Evolutionary conservation across 139 green algal genomes (phyloP).

Genomic region (Closterium sp.): DNA sequence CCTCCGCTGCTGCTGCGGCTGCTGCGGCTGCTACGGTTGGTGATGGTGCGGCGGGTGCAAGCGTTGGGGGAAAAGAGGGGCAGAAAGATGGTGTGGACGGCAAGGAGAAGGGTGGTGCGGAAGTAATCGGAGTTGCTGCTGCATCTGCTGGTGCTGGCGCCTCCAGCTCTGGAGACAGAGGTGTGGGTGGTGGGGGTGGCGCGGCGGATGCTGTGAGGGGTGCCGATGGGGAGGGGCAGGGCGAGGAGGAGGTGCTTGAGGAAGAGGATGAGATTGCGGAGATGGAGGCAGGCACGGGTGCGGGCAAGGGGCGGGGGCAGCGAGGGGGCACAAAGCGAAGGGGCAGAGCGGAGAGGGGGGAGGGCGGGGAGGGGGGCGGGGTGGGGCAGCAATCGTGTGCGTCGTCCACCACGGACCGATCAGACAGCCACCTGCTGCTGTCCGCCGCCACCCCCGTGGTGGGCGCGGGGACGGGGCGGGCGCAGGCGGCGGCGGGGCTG

Average conservation of each 20-base stretch:
- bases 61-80: too few species aligned
- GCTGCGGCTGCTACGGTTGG: neutral
- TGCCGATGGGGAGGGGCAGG: neutral
- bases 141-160: too few species aligned
- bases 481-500: neutral
- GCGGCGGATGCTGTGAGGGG: neutral
- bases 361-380: too few species aligned
- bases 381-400: too few species aligned
- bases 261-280: neutral
- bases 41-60: neutral
- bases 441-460: neutral
- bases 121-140: too few species aligned
- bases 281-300: neutral
- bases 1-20: neutral
- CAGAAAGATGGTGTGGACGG: too few species aligned
- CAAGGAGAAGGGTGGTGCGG: too few species aligned
- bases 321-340: neutral
- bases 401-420: neutral
- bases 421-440: neutral
- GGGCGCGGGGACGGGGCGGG: too few species aligned
- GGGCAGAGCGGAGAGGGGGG: neutral
- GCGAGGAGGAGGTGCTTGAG: neutral
- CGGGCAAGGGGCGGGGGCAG: neutral
- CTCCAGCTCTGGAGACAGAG: neutral
- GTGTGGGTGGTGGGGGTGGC: too few species aligned